phyloP scores from a whole-genome alignment of 129 eudicot species.

The Smallanthus sonchifolius region DNA sequence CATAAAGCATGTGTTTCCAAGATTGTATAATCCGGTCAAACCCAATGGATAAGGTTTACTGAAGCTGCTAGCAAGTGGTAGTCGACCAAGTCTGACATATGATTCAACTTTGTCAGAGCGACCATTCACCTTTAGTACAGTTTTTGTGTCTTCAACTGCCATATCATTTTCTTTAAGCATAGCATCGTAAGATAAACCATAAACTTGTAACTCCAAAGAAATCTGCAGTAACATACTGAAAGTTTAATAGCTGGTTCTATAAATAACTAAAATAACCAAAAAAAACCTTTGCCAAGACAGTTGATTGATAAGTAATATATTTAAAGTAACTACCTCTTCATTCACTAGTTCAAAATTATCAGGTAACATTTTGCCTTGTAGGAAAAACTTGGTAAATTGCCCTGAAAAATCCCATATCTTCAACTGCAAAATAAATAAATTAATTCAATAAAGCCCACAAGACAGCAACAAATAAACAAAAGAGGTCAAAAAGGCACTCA shows the following conservation, averaged over 20 bases:
- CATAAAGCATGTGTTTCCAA: conserved; percentile 92
- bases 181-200: conserved; percentile 36
- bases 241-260: not conserved
- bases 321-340: conserved; percentile 48
- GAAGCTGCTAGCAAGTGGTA: conserved; percentile 23
- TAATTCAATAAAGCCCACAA: conserved; percentile 12
- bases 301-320: not conserved
- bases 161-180: conserved; percentile 23
- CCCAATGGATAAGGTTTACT: conserved; percentile 48
- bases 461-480: not conserved
- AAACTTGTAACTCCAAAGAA: conserved; percentile 60
- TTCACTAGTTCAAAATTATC: conserved; percentile 33
- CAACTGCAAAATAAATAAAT: conserved; percentile 43
- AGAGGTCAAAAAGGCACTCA: conserved; percentile 24
- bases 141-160: conserved; percentile 20
- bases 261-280: not conserved
- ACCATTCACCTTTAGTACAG: conserved; percentile 45
- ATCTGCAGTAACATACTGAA: conserved; percentile 39
- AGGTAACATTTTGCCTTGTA: conserved; percentile 25
- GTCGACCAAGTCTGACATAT: conserved; percentile 14
- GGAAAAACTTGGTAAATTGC: conserved; percentile 50
- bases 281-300: not conserved
- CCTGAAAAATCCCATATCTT: conserved; percentile 93
- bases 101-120: conserved; percentile 33
- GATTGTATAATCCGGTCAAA: conserved; percentile 77